These are phyloP conservation scores for Penicillium sp. DNA, from an alignment of 2,329 filamentous ascomycete genomes.

Conservation along the genomic window DNA sequence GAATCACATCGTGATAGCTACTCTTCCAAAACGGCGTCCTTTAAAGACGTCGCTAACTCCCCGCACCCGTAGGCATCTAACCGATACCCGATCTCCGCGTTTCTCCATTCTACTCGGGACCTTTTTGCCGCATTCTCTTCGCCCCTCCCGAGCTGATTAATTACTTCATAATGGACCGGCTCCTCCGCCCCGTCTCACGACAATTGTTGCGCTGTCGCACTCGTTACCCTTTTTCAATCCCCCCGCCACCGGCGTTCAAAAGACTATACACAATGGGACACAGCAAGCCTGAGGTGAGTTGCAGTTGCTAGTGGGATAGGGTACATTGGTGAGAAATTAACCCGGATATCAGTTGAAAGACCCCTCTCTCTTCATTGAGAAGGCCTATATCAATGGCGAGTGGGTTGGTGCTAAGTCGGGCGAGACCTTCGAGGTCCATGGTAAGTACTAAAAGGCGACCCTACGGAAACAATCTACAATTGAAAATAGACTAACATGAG, in stretches of 20 bases:
- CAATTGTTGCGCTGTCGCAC: slow-evolving; percentile 35
- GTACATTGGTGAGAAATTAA: neutral
- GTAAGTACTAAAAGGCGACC: slow-evolving; percentile 38
- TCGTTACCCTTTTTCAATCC: slow-evolving; percentile 36
- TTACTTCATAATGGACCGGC: slow-evolving; percentile 30
- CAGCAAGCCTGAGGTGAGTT: slow-evolving; percentile 38
- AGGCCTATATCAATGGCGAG: slow-evolving; percentile 85
- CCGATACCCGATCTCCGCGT: slow-evolving; percentile 12
- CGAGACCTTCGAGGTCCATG: slow-evolving; percentile 83
- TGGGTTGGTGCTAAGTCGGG: slow-evolving; percentile 82
- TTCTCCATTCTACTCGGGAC: slow-evolving; percentile 7
- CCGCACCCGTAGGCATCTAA: slow-evolving; percentile 10
- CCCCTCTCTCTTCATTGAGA: slow-evolving; percentile 74
- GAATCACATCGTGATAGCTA: neutral
- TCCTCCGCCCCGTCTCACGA: slow-evolving; percentile 34
- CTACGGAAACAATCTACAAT: too few species aligned
- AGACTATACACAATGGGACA: slow-evolving; percentile 42
- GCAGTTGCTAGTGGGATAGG: neutral
- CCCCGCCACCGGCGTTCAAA: slow-evolving; percentile 29
- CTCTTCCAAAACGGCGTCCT: slow-evolving; percentile 3
- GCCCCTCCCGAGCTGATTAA: slow-evolving; percentile 2
- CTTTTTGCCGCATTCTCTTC: slow-evolving; percentile 1
- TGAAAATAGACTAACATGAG: neutral
- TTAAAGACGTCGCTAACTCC: slow-evolving; percentile 19
- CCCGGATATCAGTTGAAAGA: slow-evolving; percentile 61